Conservation (phyloP, 257 asterid species). For the Asclepias syriaca region DNA sequence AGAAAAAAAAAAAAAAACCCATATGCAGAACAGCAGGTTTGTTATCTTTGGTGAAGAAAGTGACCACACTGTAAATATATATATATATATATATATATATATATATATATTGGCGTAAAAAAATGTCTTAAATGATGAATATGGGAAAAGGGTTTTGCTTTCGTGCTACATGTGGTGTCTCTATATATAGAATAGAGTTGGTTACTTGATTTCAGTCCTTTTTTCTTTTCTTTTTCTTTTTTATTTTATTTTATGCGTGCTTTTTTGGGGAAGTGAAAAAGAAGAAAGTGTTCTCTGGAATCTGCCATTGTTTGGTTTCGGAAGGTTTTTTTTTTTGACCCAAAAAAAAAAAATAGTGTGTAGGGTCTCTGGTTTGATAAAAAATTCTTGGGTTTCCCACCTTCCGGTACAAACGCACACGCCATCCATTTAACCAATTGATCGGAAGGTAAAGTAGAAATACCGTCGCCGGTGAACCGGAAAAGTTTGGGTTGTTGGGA, state of each 20-base stretch:
- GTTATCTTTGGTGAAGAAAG: not conserved
- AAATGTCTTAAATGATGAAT: not conserved
- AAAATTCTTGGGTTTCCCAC: not conserved
- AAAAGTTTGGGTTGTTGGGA: not conserved
- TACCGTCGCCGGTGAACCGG: not conserved
- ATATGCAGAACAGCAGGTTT: too few species aligned
- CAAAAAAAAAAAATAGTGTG: not conserved
- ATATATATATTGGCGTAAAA: not conserved
- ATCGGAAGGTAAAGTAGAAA: not conserved
- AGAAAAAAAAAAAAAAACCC: too few species aligned
- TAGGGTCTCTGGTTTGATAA: slow-evolving; percentile 5
- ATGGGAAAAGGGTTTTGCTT: not conserved
- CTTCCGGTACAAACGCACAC: too few species aligned
- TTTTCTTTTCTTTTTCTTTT: not conserved
- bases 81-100: too few species aligned
- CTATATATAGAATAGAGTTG: not conserved
- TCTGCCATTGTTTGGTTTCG: not conserved
- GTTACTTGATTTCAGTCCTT: slow-evolving; percentile 3
- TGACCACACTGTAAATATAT: not conserved
- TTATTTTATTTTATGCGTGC: not conserved
- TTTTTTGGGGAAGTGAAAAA: slow-evolving; percentile 16
- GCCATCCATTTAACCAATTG: not conserved
- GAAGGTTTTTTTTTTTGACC: not conserved
- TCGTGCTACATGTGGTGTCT: slow-evolving; percentile 7
- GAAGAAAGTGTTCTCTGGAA: slow-evolving; percentile 2